A percentile compares a stretch with the other conserved stretches of the same genome.
Conservation (phyloP, 2,329 filamentous ascomycete genomes). For the Fusarium palustre region DNA sequence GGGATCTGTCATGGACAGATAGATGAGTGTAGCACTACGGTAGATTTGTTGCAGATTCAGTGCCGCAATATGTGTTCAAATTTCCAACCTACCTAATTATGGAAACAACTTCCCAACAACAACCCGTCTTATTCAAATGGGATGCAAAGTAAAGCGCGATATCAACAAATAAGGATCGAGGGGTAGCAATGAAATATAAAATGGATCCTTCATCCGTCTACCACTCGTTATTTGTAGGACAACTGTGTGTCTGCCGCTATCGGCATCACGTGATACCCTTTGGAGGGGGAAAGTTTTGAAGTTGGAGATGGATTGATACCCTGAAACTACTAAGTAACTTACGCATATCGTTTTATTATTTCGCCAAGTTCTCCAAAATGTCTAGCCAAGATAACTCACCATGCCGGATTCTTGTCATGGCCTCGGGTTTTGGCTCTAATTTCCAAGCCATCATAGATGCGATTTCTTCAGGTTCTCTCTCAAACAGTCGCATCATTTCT, state of each 20-base stretch:
- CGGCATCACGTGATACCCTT: constrained; percentile 27
- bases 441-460: constrained; percentile 77
- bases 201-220: not conserved
- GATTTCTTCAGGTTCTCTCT: constrained; percentile 55
- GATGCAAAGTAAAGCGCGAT: not conserved
- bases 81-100: not conserved
- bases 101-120: not conserved
- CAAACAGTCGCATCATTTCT: constrained; percentile 58
- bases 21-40: not conserved
- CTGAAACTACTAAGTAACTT: not conserved
- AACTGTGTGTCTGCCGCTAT: constrained; percentile 21
- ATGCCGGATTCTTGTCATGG: constrained; percentile 73
- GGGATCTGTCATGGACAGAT: not conserved
- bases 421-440: constrained; percentile 81
- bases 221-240: not conserved
- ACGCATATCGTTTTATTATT: not conserved
- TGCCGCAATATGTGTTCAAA: too few relatives aligned
- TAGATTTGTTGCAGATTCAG: not conserved
- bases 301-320: not conserved
- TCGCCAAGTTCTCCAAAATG: constrained; percentile 17
- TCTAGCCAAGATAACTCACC: constrained; percentile 26
- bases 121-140: not conserved
- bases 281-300: constrained; percentile 30
- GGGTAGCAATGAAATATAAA: not conserved
- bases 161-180: not conserved